Percentiles rank a stretch among this genome's conserved stretches.
These are phyloP conservation scores for Gypsophila paniculata DNA, from an alignment of 179 eudicot genomes.

Conservation along the genomic window DNA sequence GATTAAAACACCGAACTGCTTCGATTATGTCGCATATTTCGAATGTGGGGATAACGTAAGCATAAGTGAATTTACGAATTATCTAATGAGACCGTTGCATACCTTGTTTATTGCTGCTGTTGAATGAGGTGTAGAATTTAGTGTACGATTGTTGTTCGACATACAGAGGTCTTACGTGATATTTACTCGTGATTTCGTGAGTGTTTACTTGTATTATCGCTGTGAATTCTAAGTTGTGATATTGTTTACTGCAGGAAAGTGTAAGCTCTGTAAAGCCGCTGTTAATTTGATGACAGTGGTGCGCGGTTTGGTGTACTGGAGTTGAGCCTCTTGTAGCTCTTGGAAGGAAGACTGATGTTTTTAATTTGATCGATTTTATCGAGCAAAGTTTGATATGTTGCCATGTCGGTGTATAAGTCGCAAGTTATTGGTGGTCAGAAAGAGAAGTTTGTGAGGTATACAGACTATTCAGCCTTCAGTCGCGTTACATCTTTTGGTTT, in stretches of 20 bases:
- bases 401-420: slow-evolving; percentile 33
- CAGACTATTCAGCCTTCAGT: background rate
- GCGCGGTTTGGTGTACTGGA: background rate
- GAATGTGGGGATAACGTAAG: no score
- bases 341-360: slow-evolving; percentile 7
- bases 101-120: no score
- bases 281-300: slow-evolving; percentile 14
- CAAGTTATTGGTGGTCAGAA: slow-evolving; percentile 44
- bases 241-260: slow-evolving; percentile 8
- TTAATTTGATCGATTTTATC: background rate
- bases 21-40: no score
- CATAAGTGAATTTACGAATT: no score
- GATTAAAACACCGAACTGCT: background rate
- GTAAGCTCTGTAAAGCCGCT: background rate
- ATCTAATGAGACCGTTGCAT: no score
- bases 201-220: no score
- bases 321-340: slow-evolving; percentile 9
- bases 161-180: no score
- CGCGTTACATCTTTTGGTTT: background rate
- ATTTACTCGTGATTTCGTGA: no score
- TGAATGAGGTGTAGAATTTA: no score
- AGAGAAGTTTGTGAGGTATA: slow-evolving; percentile 47
- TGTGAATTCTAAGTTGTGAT: background rate
- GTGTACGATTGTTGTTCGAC: no score
- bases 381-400: slow-evolving; percentile 23